A percentile compares a stretch with the other conserved stretches of the same genome.
These are phyloP conservation scores for Laburnicola sp. DNA, from an alignment of 2,329 filamentous ascomycete species.

Conservation along the genomic window DNA sequence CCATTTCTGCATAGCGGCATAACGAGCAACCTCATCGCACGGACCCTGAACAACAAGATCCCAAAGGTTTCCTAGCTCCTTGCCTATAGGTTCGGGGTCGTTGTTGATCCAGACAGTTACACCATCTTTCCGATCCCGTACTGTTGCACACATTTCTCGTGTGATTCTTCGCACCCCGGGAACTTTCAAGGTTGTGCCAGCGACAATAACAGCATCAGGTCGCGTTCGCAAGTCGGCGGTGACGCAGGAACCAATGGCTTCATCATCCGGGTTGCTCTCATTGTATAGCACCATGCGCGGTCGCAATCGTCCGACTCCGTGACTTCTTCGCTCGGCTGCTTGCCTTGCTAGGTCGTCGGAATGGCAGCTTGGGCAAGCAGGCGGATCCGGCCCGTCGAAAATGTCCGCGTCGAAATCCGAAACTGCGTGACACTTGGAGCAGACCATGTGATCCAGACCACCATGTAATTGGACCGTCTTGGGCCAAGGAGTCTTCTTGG, in stretches of 20 bases:
- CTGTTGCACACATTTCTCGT: slow-evolving; percentile 84
- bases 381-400: slow-evolving; percentile 83
- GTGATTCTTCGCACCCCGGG: slow-evolving; percentile 88
- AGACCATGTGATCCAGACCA: slow-evolving; percentile 93
- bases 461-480: slow-evolving; percentile 92
- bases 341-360: slow-evolving; percentile 76
- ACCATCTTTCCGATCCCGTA: slow-evolving; percentile 79
- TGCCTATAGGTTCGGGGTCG: slow-evolving; percentile 77
- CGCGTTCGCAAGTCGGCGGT: slow-evolving; percentile 80
- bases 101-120: slow-evolving; percentile 95
- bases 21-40: slow-evolving; percentile 81
- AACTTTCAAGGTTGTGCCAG: slow-evolving; percentile 93
- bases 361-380: slow-evolving; percentile 75
- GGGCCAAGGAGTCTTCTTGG: slow-evolving; percentile 87
- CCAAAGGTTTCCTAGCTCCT: slow-evolving; percentile 89
- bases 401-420: slow-evolving; percentile 74
- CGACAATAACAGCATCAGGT: slow-evolving; percentile 90
- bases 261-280: slow-evolving; percentile 93
- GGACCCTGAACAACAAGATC: slow-evolving; percentile 85
- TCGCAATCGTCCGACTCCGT: slow-evolving; percentile 85
- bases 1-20: slow-evolving; percentile 66
- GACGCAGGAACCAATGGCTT: slow-evolving; percentile 91
- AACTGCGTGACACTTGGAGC: slow-evolving; percentile 84
- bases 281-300: slow-evolving; percentile 97
- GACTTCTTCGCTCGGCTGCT: slow-evolving; percentile 82